Percentiles rank a stretch among this genome's conserved stretches.
Conservation (phyloP, 176 grass and related monocot genomes). For the Oryza coarctata region DNA sequence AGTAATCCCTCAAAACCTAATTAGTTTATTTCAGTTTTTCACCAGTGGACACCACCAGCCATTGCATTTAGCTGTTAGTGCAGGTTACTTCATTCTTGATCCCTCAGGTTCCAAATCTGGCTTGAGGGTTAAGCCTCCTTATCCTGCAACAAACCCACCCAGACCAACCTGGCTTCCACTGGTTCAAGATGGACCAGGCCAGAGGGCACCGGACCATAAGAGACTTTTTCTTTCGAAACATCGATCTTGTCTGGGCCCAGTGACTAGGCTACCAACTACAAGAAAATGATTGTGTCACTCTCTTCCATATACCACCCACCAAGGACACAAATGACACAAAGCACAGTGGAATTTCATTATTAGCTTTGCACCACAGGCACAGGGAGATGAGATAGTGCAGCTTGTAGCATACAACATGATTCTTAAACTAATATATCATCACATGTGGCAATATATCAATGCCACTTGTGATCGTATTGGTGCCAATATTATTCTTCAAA, state of each 20-base stretch:
- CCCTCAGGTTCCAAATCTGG: neutral
- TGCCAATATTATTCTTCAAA: neutral
- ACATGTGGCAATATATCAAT: constrained; percentile 3
- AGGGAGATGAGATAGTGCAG: constrained; percentile 3
- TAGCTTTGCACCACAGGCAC: constrained; percentile 18
- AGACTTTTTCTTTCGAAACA: neutral
- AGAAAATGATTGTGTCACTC: neutral
- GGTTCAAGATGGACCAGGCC: neutral
- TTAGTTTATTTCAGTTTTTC: neutral
- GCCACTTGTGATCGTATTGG: neutral
- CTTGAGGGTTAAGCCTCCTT: neutral
- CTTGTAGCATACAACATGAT: constrained; percentile 14
- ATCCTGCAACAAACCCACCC: neutral
- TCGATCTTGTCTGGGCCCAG: neutral
- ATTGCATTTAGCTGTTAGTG: neutral
- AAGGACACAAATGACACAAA: neutral
- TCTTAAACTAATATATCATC: neutral
- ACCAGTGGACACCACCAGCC: neutral
- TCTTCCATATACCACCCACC: neutral
- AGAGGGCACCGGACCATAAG: neutral
- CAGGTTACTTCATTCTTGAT: neutral
- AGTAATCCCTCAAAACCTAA: neutral
- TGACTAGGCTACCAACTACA: neutral
- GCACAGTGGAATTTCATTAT: neutral
- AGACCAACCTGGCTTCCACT: neutral